Evolutionary conservation across 768 basidiomycete genomes (phyloP).

Genomic region (Chalciporus piperatus): DNA sequence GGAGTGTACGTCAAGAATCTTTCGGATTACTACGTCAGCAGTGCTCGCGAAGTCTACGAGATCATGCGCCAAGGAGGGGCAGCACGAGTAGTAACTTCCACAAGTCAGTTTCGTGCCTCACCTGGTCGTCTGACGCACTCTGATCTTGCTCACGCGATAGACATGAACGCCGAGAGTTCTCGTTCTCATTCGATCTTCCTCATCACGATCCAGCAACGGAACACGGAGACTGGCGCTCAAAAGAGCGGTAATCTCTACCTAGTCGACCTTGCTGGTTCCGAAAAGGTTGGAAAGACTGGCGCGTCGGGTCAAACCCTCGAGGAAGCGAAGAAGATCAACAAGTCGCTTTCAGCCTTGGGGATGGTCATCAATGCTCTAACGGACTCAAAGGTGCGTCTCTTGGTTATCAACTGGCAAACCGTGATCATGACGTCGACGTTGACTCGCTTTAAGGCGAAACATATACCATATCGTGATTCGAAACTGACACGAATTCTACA

Average conservation of each 20-base stretch:
- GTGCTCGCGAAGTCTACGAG: constrained; percentile 93
- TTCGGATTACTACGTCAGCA: constrained; percentile 97
- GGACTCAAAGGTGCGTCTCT: constrained; percentile 75
- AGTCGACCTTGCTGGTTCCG: constrained; percentile 96
- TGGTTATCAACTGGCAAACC: background rate
- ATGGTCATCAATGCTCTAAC: constrained; percentile 99
- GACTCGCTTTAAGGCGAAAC: constrained; percentile 64
- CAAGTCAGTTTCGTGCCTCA: constrained; percentile 59
- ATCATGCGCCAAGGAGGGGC: constrained; percentile 97
- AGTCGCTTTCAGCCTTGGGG: constrained; percentile 92
- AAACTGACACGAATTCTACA: constrained; percentile 98
- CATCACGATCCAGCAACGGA: constrained; percentile 94
- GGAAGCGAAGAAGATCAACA: constrained; percentile 99
- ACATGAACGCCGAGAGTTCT: constrained; percentile 99
- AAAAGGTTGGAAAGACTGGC: constrained; percentile 99
- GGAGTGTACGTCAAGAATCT: constrained; percentile 98
- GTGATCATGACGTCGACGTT: constrained; percentile 4
- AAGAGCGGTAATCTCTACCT: constrained; percentile 97
- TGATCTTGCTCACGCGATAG: constrained; percentile 39
- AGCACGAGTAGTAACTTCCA: constrained; percentile 89
- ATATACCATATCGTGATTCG: constrained; percentile 98
- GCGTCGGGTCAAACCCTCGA: constrained; percentile 98
- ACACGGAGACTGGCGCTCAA: constrained; percentile 92
- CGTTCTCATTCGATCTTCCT: constrained; percentile 99
- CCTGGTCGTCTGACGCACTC: background rate